phyloP scores from a whole-genome alignment of 1,284 basidiomycete species.

The Cryptococcus jaspeensis region DNA sequence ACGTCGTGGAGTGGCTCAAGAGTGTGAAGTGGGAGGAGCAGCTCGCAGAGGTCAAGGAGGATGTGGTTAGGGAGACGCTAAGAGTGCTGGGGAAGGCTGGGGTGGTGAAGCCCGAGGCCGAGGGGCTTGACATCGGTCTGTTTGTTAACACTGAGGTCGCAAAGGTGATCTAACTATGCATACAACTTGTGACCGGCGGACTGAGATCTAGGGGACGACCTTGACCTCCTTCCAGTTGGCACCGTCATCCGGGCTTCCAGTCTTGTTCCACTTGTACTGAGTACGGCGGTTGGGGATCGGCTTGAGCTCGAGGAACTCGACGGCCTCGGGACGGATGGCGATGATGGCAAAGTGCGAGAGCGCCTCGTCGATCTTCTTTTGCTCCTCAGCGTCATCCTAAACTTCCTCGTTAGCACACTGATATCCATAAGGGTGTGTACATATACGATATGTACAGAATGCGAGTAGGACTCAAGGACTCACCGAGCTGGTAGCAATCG shows the following conservation, averaged over 20 bases:
- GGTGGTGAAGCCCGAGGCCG: slow-evolving; percentile 63
- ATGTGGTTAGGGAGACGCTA: slow-evolving; percentile 68
- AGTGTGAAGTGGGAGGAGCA: slow-evolving; percentile 72
- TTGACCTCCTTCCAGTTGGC: slow-evolving; percentile 35
- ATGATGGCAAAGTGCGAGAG: slow-evolving; percentile 43
- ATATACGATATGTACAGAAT: too few species aligned
- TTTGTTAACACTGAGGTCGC: slow-evolving; percentile 65
- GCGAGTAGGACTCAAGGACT: slow-evolving; percentile 6
- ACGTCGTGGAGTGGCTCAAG: slow-evolving; percentile 70
- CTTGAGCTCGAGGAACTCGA: slow-evolving; percentile 48
- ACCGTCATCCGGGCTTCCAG: slow-evolving; percentile 5
- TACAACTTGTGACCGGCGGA: not conserved
- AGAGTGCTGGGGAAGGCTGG: slow-evolving; percentile 71
- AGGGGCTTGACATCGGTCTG: slow-evolving; percentile 60
- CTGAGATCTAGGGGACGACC: slow-evolving; percentile 28
- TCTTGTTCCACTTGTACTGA: slow-evolving; percentile 24
- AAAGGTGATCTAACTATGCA: slow-evolving; percentile 46
- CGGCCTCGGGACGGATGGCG: slow-evolving; percentile 35
- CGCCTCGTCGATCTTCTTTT: slow-evolving; percentile 35
- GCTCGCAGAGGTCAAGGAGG: slow-evolving; percentile 62
- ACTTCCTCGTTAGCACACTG: not conserved
- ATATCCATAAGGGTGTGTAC: too few species aligned
- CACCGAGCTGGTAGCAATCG: slow-evolving; percentile 30
- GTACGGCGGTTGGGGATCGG: slow-evolving; percentile 40
- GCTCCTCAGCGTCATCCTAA: slow-evolving; percentile 32